A percentile compares a stretch with the other conserved stretches of the same genome.
Conservation (phyloP, 768 basidiomycete species). For the Rhodotorula diobovata region DNA sequence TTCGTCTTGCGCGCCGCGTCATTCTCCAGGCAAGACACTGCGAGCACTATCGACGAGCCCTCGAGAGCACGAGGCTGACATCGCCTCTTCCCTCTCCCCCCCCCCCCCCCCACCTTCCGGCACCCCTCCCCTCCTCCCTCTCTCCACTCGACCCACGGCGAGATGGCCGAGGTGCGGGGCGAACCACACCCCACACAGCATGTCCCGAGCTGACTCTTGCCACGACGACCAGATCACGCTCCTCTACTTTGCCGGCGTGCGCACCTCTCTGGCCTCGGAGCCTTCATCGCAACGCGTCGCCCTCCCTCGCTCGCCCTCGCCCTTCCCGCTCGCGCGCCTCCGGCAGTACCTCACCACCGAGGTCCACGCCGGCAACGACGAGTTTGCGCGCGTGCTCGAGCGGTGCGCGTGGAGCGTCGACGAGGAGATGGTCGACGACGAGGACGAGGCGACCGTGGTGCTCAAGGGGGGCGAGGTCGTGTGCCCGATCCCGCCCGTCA, state of each 20-base stretch:
- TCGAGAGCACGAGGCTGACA: too few species aligned
- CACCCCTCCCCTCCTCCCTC: too few species aligned
- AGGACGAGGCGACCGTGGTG: slow-evolving; percentile 54
- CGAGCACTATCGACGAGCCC: too few species aligned
- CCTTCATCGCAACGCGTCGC: slow-evolving; percentile 56
- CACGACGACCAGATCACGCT: slow-evolving; percentile 42
- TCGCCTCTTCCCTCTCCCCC: too few species aligned
- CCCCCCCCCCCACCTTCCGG: too few species aligned
- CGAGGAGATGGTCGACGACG: slow-evolving; percentile 63
- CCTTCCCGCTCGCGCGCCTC: slow-evolving; percentile 57
- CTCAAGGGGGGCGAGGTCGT: slow-evolving; percentile 71
- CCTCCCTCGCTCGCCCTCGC: slow-evolving; percentile 50
- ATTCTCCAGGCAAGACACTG: too few species aligned
- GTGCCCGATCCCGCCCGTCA: slow-evolving; percentile 74
- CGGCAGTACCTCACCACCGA: slow-evolving; percentile 50
- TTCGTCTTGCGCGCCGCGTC: too few species aligned
- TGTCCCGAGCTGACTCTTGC: neutral
- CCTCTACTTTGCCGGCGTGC: slow-evolving; percentile 62
- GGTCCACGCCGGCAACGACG: slow-evolving; percentile 33
- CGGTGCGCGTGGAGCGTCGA: slow-evolving; percentile 73
- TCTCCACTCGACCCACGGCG: too few species aligned
- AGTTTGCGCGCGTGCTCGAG: slow-evolving; percentile 57
- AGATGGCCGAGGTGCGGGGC: neutral
- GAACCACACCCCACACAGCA: neutral
- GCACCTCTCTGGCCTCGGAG: slow-evolving; percentile 58